These are phyloP conservation scores for Dictyophora rubrovolvata DNA, from an alignment of 768 basidiomycete species.

Conservation along the genomic window DNA sequence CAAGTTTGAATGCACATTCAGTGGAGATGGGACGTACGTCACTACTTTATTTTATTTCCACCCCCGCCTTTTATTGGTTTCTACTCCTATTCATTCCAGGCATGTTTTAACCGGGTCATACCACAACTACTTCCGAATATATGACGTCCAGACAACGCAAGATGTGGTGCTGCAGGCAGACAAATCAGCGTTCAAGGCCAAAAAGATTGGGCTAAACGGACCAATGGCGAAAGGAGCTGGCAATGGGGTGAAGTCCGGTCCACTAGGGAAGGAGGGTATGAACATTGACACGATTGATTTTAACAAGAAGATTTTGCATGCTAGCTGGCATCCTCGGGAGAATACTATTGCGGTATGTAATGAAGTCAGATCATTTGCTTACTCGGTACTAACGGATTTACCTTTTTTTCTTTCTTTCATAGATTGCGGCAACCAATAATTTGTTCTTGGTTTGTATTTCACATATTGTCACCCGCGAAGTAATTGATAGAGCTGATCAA, in stretches of 20 bases:
- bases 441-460: slow-evolving; percentile 46
- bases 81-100: slow-evolving; percentile 32
- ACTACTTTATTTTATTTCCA: background rate
- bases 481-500: background rate
- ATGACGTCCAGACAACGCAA: slow-evolving; percentile 77
- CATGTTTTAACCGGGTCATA: slow-evolving; percentile 98
- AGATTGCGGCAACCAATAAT: slow-evolving; percentile 98
- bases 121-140: slow-evolving; percentile 99
- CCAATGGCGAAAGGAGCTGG: slow-evolving; percentile 41
- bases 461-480: background rate
- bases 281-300: slow-evolving; percentile 81
- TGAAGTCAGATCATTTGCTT: background rate
- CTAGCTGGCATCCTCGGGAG: slow-evolving; percentile 96
- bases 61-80: background rate
- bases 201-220: slow-evolving; percentile 87
- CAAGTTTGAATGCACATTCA: slow-evolving; percentile 99
- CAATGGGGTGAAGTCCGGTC: slow-evolving; percentile 61
- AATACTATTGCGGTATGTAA: slow-evolving; percentile 89
- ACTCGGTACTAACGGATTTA: too few relatives aligned
- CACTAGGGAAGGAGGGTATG: slow-evolving; percentile 73
- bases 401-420: slow-evolving; percentile 6
- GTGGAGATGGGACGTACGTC: slow-evolving; percentile 80
- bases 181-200: slow-evolving; percentile 98
- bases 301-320: slow-evolving; percentile 95
- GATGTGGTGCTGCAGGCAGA: slow-evolving; percentile 96